Evolutionary conservation across 306 rosid genomes (phyloP).

Genomic region (Medicago arabica): DNA sequence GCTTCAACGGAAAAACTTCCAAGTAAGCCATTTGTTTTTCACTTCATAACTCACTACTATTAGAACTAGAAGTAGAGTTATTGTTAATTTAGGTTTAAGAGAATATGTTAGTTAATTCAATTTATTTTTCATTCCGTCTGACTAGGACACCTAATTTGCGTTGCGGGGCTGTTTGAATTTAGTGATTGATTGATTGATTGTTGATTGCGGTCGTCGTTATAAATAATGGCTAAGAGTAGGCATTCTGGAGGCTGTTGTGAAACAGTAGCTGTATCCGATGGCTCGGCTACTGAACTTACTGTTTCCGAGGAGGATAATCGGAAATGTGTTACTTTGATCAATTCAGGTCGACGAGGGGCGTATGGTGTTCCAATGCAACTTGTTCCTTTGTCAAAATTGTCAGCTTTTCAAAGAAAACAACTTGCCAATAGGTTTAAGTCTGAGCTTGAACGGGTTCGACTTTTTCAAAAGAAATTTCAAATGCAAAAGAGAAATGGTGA

Average conservation of each 20-base stretch:
- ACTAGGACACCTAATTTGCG: background rate
- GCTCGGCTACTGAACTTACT: conserved; percentile 58
- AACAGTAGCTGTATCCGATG: conserved; percentile 62
- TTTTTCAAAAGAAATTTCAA: conserved; percentile 64
- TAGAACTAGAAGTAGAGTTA: too few relatives aligned
- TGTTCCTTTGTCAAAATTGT: conserved; percentile 62
- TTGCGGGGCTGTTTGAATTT: background rate
- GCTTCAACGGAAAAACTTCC: background rate
- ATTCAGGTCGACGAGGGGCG: conserved; percentile 42
- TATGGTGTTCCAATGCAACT: conserved; percentile 59
- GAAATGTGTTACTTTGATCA: conserved; percentile 62
- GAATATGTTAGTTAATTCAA: background rate
- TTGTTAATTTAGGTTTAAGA: background rate
- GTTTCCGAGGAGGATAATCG: conserved; percentile 64
- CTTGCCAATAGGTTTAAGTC: conserved; percentile 52
- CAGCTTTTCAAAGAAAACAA: conserved; percentile 56
- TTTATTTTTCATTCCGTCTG: background rate
- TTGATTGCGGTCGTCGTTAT: background rate
- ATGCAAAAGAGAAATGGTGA: conserved; percentile 47
- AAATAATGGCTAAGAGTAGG: conserved; percentile 53
- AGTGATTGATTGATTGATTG: conserved; percentile 12
- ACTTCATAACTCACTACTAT: background rate
- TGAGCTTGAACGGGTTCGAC: conserved; percentile 63
- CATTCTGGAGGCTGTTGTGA: conserved; percentile 59
- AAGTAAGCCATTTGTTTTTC: background rate